phyloP scores from a whole-genome alignment of 371 early-diverging fungal genomes.

The Mortierella sp. region DNA sequence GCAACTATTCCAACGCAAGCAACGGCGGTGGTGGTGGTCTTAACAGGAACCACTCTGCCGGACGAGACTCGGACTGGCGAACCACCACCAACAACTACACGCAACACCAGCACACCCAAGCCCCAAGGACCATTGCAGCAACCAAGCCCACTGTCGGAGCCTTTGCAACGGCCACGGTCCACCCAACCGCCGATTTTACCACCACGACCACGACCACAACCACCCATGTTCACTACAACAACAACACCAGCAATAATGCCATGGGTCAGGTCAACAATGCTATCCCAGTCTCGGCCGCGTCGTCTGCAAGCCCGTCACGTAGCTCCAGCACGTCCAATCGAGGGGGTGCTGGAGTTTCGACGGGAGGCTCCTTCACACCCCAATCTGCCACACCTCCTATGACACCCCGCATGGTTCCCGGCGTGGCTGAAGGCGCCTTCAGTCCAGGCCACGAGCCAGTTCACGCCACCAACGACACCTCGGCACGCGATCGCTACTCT shows the following conservation, averaged over 20 bases:
- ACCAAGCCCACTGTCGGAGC: constrained; percentile 32
- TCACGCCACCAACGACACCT: constrained; percentile 7
- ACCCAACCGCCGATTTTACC: neutral
- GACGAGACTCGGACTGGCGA: constrained; percentile 11
- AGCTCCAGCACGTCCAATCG: constrained; percentile 55
- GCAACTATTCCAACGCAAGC: constrained; percentile 1
- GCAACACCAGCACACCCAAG: constrained; percentile 16
- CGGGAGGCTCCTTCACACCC: constrained; percentile 35
- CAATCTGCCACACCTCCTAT: constrained; percentile 45
- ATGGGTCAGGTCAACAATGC: neutral
- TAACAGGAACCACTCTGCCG: constrained; percentile 1
- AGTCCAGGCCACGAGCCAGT: constrained; percentile 4
- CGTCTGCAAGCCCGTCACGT: constrained; percentile 53
- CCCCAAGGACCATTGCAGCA: constrained; percentile 36
- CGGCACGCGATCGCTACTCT: constrained; percentile 12
- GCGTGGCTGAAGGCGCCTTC: constrained; percentile 1
- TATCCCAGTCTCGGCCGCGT: constrained; percentile 22
- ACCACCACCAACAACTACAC: neutral
- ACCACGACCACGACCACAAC: neutral
- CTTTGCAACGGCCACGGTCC: constrained; percentile 22
- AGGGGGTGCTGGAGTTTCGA: constrained; percentile 21
- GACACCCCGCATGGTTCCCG: constrained; percentile 29
- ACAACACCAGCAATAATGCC: neutral
- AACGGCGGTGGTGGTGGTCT: neutral
- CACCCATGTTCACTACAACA: neutral